These are phyloP conservation scores for Inga leiocalycina DNA, from an alignment of 306 rosid genomes.

Conservation along the genomic window DNA sequence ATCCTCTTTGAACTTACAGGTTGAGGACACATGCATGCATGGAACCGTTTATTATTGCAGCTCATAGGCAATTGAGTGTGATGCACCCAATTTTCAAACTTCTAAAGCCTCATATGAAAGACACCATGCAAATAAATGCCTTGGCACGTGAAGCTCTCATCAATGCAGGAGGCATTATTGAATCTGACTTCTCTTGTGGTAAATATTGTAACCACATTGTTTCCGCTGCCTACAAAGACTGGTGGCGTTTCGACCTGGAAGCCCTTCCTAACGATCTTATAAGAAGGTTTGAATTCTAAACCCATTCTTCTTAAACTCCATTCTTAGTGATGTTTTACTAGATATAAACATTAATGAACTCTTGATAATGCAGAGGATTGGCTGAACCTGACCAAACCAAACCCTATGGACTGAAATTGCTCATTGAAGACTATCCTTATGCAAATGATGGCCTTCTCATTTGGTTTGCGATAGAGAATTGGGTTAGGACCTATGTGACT, in stretches of 20 bases:
- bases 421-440: conserved; percentile 70
- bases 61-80: conserved; percentile 41
- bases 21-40: conserved; percentile 49
- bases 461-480: conserved; percentile 71
- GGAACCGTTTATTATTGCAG: conserved; percentile 47
- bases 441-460: conserved; percentile 77
- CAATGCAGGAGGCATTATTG: conserved; percentile 47
- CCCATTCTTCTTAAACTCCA: no score
- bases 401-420: not conserved
- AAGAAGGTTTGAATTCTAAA: conserved; percentile 33
- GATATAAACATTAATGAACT: not conserved
- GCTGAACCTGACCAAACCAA: not conserved
- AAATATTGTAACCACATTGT: conserved; percentile 33
- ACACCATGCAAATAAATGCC: conserved; percentile 49
- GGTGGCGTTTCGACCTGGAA: conserved; percentile 52
- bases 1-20: conserved; percentile 25
- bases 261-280: conserved; percentile 47
- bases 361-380: not conserved
- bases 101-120: conserved; percentile 42
- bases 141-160: conserved; percentile 50
- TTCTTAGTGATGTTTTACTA: no score
- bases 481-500: conserved; percentile 65
- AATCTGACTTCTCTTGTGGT: conserved; percentile 34
- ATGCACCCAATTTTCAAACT: conserved; percentile 48
- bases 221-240: conserved; percentile 45